Conservation (phyloP, 768 basidiomycete species). For the Psilocybe cyanescens region DNA sequence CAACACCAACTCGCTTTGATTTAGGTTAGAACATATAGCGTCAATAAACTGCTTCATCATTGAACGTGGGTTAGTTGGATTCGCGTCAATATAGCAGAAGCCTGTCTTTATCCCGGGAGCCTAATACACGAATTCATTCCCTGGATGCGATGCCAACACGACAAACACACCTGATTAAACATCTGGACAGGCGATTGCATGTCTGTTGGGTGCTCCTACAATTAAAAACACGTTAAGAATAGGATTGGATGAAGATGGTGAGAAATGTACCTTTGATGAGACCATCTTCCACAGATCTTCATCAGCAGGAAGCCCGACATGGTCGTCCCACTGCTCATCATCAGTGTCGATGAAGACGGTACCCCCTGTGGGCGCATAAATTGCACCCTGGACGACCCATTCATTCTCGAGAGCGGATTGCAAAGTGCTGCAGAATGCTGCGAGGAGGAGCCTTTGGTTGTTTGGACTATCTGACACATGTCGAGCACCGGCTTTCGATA, state of each 20-base stretch:
- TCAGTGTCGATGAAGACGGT: constrained; percentile 14
- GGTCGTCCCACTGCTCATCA: constrained; percentile 9
- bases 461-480: neutral
- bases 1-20: neutral
- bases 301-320: neutral
- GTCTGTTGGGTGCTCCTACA: too few species aligned
- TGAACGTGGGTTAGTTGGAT: neutral
- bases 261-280: neutral
- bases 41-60: neutral
- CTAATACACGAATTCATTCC: too few species aligned
- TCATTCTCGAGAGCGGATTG: neutral
- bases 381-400: constrained; percentile 10
- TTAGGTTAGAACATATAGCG: neutral
- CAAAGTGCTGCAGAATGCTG: constrained; percentile 4
- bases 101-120: too few species aligned
- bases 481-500: neutral
- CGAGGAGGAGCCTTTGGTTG: neutral
- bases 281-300: neutral
- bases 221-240: too few species aligned
- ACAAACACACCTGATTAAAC: too few species aligned
- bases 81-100: neutral
- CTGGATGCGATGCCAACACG: too few species aligned
- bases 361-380: constrained; percentile 8
- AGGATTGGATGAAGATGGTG: neutral
- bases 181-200: too few species aligned